Evolutionary conservation across 805 yeast genomes (phyloP).

Genomic region (Lipomyces lipofer): DNA sequence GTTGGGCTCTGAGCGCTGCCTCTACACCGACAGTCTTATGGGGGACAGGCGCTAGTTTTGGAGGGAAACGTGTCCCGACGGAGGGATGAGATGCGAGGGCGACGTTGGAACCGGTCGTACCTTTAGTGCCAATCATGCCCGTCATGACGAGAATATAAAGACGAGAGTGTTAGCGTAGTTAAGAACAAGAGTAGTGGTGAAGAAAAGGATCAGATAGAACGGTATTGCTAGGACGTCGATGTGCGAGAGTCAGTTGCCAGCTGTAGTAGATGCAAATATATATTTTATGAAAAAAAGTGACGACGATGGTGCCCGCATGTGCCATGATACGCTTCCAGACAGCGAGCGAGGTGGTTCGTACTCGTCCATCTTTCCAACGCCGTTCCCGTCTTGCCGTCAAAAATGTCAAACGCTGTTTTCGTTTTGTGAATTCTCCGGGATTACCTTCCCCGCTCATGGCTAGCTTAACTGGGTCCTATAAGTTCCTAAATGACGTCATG

Average conservation of each 20-base stretch:
- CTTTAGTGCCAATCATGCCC: neutral
- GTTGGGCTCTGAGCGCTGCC: constrained; percentile 36
- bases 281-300: no score
- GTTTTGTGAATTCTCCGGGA: no score
- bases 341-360: no score
- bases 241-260: neutral
- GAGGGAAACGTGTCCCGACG: constrained; percentile 10
- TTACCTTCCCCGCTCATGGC: no score
- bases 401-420: no score
- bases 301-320: no score
- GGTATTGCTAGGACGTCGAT: neutral
- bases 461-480: no score
- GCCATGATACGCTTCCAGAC: no score
- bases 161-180: neutral
- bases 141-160: neutral
- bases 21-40: constrained; percentile 34
- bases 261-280: no score
- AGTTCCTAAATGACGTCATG: no score
- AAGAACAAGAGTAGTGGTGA: neutral
- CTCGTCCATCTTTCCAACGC: no score
- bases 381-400: no score
- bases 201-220: neutral
- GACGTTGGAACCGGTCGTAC: neutral
- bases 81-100: neutral
- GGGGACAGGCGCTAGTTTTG: constrained; percentile 31